Evolutionary conservation across 129 eudicot species (phyloP).

Genomic region (Artemisia tridentata): DNA sequence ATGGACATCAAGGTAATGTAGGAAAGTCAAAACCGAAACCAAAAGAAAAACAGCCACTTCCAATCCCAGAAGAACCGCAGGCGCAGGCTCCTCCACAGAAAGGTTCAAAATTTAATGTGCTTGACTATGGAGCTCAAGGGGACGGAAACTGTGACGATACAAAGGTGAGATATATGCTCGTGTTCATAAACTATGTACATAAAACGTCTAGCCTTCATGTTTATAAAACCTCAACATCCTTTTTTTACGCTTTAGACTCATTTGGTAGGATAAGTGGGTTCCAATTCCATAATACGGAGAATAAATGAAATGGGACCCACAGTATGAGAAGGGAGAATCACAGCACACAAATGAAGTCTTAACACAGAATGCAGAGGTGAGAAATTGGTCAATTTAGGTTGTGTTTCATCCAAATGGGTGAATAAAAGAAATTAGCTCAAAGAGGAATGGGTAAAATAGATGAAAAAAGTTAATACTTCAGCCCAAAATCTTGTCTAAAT

Average conservation of each 20-base stretch:
- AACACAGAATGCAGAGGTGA: background rate
- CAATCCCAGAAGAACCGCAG: conserved; percentile 30
- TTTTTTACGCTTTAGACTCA: background rate
- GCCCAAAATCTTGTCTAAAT: no score
- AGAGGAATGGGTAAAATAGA: no score
- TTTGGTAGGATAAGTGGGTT: background rate
- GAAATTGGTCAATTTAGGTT: no score
- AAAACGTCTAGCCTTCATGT: conserved; percentile 7
- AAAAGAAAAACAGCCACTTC: conserved; percentile 29
- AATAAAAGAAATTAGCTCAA: no score
- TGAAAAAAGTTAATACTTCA: no score
- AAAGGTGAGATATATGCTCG: conserved; percentile 45
- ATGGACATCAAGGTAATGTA: conserved; percentile 40
- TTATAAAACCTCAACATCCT: conserved; percentile 5
- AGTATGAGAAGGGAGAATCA: background rate
- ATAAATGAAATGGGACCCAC: conserved; percentile 8
- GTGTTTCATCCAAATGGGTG: no score
- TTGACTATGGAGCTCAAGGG: conserved; percentile 17
- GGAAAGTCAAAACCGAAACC: conserved; percentile 40
- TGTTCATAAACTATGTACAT: background rate
- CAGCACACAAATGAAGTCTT: background rate
- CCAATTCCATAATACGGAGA: background rate
- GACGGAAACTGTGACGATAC: conserved; percentile 25
- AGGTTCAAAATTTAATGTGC: conserved; percentile 52
- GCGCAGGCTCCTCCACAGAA: conserved; percentile 41